Conservation (phyloP, 2,329 filamentous ascomycete species). For the Trichoderma pleuroti region DNA sequence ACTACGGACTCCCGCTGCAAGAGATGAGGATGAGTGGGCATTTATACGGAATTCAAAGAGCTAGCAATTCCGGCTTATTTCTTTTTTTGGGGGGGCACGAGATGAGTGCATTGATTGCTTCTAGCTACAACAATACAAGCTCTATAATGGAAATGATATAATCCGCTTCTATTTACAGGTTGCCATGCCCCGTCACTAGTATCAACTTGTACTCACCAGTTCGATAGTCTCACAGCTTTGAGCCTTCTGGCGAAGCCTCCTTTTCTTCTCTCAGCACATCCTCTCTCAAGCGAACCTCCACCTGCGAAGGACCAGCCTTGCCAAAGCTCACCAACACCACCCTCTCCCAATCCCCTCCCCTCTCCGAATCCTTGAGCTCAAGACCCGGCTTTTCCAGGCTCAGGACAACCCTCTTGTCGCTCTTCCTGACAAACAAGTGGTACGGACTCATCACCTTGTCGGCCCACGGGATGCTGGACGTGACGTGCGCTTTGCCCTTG, state of each 20-base stretch:
- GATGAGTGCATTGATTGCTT: not conserved
- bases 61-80: not conserved
- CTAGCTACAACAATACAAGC: not conserved
- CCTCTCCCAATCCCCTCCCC: conserved; percentile 56
- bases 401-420: conserved; percentile 49
- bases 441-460: conserved; percentile 61
- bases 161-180: not conserved
- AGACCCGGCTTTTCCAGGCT: conserved; percentile 56
- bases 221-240: conserved; percentile 28
- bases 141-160: not conserved
- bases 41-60: not conserved
- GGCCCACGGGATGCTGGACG: conserved; percentile 50
- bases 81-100: not conserved
- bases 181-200: not conserved
- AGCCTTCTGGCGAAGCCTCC: conserved; percentile 26
- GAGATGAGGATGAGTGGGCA: not conserved
- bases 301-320: conserved; percentile 48
- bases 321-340: conserved; percentile 55
- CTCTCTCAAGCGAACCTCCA: conserved; percentile 50
- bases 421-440: conserved; percentile 42
- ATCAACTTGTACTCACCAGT: not conserved
- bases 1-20: not conserved
- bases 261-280: conserved; percentile 49
- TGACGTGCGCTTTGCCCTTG: conserved; percentile 38
- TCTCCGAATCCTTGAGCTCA: conserved; percentile 47